These are phyloP conservation scores for Mrakia blollopis DNA, from an alignment of 768 basidiomycete species.

Conservation along the genomic window DNA sequence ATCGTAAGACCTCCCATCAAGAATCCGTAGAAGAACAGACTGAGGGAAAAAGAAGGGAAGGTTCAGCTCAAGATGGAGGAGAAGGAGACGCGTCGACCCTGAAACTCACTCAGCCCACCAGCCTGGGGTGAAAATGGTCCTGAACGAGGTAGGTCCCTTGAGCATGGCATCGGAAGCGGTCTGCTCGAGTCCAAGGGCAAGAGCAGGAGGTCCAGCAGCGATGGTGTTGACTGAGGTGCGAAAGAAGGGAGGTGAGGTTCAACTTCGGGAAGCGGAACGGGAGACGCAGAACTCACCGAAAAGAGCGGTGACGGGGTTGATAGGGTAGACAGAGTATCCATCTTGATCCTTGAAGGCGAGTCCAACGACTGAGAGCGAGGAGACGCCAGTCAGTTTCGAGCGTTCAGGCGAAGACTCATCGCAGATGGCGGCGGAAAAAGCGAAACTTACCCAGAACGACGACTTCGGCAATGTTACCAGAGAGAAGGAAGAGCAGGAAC, in stretches of 20 bases:
- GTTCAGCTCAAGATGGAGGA: too few relatives aligned
- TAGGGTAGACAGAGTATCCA: constrained; percentile 54
- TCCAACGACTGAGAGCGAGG: constrained; percentile 47
- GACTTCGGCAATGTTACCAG: constrained; percentile 56
- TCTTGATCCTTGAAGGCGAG: constrained; percentile 55
- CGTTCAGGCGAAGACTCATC: too few relatives aligned
- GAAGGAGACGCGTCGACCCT: too few relatives aligned
- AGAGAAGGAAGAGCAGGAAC: constrained; percentile 55
- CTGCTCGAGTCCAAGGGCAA: constrained; percentile 33
- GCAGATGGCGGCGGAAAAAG: too few relatives aligned
- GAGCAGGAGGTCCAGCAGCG: constrained; percentile 49
- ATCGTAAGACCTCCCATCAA: constrained; percentile 37
- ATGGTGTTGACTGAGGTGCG: constrained; percentile 38
- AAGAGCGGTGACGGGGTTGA: constrained; percentile 52
- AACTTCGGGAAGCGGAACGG: too few relatives aligned
- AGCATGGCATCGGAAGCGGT: constrained; percentile 54
- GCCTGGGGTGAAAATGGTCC: constrained; percentile 46
- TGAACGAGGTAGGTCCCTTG: constrained; percentile 46
- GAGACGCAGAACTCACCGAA: constrained; percentile 31
- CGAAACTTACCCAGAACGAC: constrained; percentile 45
- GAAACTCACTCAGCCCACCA: constrained; percentile 40
- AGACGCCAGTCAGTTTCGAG: too few relatives aligned
- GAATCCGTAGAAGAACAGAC: constrained; percentile 46
- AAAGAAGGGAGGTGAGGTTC: not conserved
- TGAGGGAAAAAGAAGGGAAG: too few relatives aligned